Percentiles rank a stretch among this genome's conserved stretches.
phyloP scores from a whole-genome alignment of 345 rosid genomes.

The Eucalyptus victrix region DNA sequence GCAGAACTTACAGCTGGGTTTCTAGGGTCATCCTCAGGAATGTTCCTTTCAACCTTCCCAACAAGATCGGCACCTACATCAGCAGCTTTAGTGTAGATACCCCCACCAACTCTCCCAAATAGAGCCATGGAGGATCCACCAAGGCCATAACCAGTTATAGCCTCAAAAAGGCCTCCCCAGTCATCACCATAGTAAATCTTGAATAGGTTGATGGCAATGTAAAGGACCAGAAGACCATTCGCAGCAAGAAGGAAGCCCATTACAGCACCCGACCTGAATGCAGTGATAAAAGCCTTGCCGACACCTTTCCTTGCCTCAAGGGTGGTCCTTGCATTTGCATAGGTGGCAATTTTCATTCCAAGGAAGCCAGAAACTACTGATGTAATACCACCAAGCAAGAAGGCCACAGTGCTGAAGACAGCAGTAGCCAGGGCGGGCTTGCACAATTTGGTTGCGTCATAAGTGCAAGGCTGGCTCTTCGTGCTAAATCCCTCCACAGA shows the following conservation, averaged over 20 bases:
- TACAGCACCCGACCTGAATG: slow-evolving; percentile 75
- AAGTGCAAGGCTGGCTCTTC: slow-evolving; percentile 56
- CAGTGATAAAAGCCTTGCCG: slow-evolving; percentile 69
- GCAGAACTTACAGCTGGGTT: slow-evolving; percentile 61
- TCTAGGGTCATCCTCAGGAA: slow-evolving; percentile 81
- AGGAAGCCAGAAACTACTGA: slow-evolving; percentile 83
- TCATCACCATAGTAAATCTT: slow-evolving; percentile 73
- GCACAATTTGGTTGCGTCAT: slow-evolving; percentile 38
- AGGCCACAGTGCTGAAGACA: slow-evolving; percentile 64
- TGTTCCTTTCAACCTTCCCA: slow-evolving; percentile 74
- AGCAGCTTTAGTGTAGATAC: slow-evolving; percentile 81
- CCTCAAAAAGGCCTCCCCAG: slow-evolving; percentile 74
- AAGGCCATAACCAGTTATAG: slow-evolving; percentile 81
- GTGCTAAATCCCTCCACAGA: slow-evolving; percentile 70
- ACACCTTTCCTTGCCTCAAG: slow-evolving; percentile 87
- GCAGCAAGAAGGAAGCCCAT: slow-evolving; percentile 88
- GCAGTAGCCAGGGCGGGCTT: slow-evolving; percentile 89
- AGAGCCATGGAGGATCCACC: slow-evolving; percentile 91
- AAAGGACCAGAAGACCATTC: slow-evolving; percentile 70
- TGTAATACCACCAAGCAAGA: slow-evolving; percentile 65
- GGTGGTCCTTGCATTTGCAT: slow-evolving; percentile 87
- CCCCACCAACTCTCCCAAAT: slow-evolving; percentile 81
- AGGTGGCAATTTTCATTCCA: slow-evolving; percentile 92
- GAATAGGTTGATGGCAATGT: slow-evolving; percentile 52
- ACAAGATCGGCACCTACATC: slow-evolving; percentile 93